phyloP scores from a whole-genome alignment of 495 filamentous ascomycete species.

The Saxophila tyrrhenica region DNA sequence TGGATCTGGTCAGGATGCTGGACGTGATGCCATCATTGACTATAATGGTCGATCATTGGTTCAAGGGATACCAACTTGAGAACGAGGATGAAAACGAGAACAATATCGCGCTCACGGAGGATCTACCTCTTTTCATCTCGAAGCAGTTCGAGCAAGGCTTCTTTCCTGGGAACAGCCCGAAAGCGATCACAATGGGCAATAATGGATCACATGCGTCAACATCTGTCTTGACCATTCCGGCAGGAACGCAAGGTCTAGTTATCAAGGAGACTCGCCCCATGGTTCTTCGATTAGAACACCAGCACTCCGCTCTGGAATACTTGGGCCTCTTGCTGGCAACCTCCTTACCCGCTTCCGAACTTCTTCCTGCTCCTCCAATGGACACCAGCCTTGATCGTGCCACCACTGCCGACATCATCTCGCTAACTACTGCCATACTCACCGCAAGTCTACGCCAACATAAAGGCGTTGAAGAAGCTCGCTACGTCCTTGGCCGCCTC shows the following conservation, averaged over 20 bases:
- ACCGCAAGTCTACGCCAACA: constrained; percentile 26
- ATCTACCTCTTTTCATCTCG: constrained; percentile 41
- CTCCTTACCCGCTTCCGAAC: constrained; percentile 17
- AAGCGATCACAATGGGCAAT: neutral
- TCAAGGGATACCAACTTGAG: constrained; percentile 57
- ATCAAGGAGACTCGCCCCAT: constrained; percentile 15
- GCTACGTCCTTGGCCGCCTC: constrained; percentile 8
- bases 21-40: constrained; percentile 52
- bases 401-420: constrained; percentile 51
- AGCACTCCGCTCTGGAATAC: constrained; percentile 56
- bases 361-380: neutral
- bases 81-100: constrained; percentile 78
- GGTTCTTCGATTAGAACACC: constrained; percentile 11
- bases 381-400: constrained; percentile 31
- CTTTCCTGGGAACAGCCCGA: neutral
- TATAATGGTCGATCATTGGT: constrained; percentile 51
- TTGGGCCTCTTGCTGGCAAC: constrained; percentile 57
- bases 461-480: constrained; percentile 7
- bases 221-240: constrained; percentile 7
- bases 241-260: constrained; percentile 13
- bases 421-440: constrained; percentile 46
- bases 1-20: constrained; percentile 42
- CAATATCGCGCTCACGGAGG: constrained; percentile 41
- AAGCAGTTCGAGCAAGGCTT: neutral
- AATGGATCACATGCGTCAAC: neutral